phyloP scores from a whole-genome alignment of 768 basidiomycete genomes.

The Tricholoma flavovirens region DNA sequence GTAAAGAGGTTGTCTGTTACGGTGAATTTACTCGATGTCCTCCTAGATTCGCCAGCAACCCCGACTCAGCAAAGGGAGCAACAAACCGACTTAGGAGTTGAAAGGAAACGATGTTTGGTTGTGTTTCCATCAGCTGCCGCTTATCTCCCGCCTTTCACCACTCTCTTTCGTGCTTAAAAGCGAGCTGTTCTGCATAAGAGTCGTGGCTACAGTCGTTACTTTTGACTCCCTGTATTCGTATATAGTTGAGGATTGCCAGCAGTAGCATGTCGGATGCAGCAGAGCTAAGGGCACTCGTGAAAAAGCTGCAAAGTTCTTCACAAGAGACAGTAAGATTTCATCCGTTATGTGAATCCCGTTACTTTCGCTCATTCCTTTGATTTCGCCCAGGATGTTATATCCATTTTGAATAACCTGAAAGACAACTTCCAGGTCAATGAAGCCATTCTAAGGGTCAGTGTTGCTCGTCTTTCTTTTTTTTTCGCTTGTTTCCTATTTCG shows the following conservation, averaged over 20 bases:
- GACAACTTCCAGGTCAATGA: slow-evolving; percentile 66
- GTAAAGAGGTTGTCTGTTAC: background rate
- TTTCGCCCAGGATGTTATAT: slow-evolving; percentile 52
- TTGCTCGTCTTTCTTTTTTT: slow-evolving; percentile 26
- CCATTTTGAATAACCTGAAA: slow-evolving; percentile 57
- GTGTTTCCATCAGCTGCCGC: slow-evolving; percentile 13
- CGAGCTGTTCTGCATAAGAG: slow-evolving; percentile 12
- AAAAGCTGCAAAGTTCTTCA: slow-evolving; percentile 64
- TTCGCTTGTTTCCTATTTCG: slow-evolving; percentile 17
- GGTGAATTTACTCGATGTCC: too few species aligned
- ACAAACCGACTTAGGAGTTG: too few species aligned
- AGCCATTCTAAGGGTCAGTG: slow-evolving; percentile 65
- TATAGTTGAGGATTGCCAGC: slow-evolving; percentile 24
- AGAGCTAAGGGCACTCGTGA: slow-evolving; percentile 77
- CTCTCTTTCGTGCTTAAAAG: slow-evolving; percentile 10
- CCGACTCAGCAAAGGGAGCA: background rate
- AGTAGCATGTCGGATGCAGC: slow-evolving; percentile 43
- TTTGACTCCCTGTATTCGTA: slow-evolving; percentile 27
- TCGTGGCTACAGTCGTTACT: slow-evolving; percentile 17
- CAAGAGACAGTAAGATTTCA: slow-evolving; percentile 48
- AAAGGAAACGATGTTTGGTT: slow-evolving; percentile 17
- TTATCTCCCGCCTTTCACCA: slow-evolving; percentile 13
- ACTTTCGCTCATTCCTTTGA: slow-evolving; percentile 23
- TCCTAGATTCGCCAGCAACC: background rate
- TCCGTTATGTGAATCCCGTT: slow-evolving; percentile 32